Percentiles rank a stretch among this genome's conserved stretches.
These are phyloP conservation scores for Cystobasidium slooffiae DNA, from an alignment of 1,284 basidiomycete species.

Conservation along the genomic window DNA sequence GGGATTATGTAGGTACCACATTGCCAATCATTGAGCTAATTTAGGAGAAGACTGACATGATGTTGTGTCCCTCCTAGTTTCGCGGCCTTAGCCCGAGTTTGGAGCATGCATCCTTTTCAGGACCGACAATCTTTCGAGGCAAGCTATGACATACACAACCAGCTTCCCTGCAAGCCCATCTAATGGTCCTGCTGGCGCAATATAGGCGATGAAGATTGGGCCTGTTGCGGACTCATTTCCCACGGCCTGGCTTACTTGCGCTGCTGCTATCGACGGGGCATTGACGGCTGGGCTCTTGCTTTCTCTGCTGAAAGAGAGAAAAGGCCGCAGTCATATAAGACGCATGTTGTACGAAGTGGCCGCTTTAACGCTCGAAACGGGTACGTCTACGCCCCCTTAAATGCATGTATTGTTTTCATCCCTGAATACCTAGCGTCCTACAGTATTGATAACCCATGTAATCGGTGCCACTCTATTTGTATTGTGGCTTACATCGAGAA, in stretches of 20 bases:
- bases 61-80: conserved; percentile 15
- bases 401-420: neutral
- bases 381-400: conserved; percentile 2
- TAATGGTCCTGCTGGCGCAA: neutral
- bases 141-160: neutral
- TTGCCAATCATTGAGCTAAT: neutral
- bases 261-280: conserved; percentile 36
- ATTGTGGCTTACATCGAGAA: conserved; percentile 37
- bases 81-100: conserved; percentile 19
- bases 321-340: neutral
- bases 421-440: no score
- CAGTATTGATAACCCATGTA: conserved; percentile 32
- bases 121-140: conserved; percentile 14
- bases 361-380: conserved; percentile 35
- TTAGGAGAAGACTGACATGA: neutral
- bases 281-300: conserved; percentile 25
- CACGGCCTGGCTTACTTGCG: conserved; percentile 42
- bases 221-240: conserved; percentile 29
- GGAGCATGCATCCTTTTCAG: conserved; percentile 29
- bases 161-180: neutral
- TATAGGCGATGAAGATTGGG: conserved; percentile 20
- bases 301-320: conserved; percentile 12
- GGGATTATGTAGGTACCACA: conserved; percentile 12
- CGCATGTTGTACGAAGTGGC: conserved; percentile 25
- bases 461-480: conserved; percentile 40